A percentile compares a stretch with the other conserved stretches of the same genome.
Conservation (phyloP, 371 early-diverging fungal genomes). For the Rhizopus sp. region DNA sequence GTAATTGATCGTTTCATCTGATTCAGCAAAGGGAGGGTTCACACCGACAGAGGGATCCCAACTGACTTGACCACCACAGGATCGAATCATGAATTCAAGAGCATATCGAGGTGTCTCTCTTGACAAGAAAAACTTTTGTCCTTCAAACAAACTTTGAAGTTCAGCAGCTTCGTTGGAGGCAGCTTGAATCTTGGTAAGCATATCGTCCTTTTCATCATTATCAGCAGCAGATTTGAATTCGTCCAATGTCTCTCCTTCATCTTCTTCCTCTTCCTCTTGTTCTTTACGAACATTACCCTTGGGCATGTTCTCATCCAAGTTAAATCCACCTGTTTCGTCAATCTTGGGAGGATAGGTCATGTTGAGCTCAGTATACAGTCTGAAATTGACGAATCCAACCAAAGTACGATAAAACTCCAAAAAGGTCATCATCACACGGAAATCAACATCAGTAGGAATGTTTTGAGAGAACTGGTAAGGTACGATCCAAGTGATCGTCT, state of each 20-base stretch:
- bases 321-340: conserved; percentile 78
- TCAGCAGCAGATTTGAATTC: conserved; percentile 50
- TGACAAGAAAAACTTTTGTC: conserved; percentile 82
- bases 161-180: conserved; percentile 54
- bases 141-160: conserved; percentile 73
- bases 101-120: conserved; percentile 95
- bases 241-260: conserved; percentile 31
- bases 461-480: conserved; percentile 93
- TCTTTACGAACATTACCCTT: conserved; percentile 3
- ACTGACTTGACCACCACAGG: conserved; percentile 89
- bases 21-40: conserved; percentile 80
- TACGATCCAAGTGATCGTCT: conserved; percentile 92
- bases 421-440: conserved; percentile 96
- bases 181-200: conserved; percentile 58
- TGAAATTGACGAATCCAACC: conserved; percentile 94
- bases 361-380: conserved; percentile 84
- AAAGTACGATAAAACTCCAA: conserved; percentile 93
- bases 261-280: conserved; percentile 38
- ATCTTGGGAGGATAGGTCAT: conserved; percentile 89
- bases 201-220: conserved; percentile 42
- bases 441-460: conserved; percentile 94
- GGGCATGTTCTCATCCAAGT: conserved; percentile 61
- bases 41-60: conserved; percentile 84
- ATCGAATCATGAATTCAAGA: conserved; percentile 87
- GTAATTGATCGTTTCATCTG: conserved; percentile 83